Percentiles rank a stretch among this genome's conserved stretches.
Evolutionary conservation across 371 early-diverging fungal genomes (phyloP).

Genomic region (Encephalitozoon cuniculi): DNA sequence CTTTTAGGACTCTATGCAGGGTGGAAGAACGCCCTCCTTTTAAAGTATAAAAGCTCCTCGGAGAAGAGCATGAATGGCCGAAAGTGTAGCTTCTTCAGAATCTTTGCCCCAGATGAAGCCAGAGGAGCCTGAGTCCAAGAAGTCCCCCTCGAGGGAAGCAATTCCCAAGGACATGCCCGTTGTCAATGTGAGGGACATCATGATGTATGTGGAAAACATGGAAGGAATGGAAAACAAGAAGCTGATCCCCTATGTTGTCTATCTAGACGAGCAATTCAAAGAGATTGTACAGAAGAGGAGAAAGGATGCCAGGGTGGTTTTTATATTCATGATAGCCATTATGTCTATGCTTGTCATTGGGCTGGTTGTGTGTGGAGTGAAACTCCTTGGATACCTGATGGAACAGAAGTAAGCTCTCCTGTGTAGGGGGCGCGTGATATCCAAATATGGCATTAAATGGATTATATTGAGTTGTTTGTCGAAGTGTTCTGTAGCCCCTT

Average conservation of each 20-base stretch:
- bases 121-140: neutral
- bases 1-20: neutral
- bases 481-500: neutral
- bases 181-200: neutral
- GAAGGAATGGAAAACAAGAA: neutral
- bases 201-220: neutral
- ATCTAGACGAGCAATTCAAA: neutral
- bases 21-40: neutral
- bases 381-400: neutral
- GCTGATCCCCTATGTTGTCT: neutral
- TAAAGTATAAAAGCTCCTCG: neutral
- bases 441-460: conserved; percentile 15
- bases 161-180: neutral
- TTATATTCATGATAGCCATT: neutral
- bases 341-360: neutral
- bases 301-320: neutral
- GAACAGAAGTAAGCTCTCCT: neutral
- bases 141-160: neutral
- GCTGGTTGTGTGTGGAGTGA: neutral
- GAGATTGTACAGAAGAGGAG: neutral
- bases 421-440: neutral
- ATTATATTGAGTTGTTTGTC: neutral
- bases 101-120: neutral
- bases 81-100: neutral
- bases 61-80: neutral